phyloP scores from a whole-genome alignment of 805 yeast species.

The Ogataea ganodermae region DNA sequence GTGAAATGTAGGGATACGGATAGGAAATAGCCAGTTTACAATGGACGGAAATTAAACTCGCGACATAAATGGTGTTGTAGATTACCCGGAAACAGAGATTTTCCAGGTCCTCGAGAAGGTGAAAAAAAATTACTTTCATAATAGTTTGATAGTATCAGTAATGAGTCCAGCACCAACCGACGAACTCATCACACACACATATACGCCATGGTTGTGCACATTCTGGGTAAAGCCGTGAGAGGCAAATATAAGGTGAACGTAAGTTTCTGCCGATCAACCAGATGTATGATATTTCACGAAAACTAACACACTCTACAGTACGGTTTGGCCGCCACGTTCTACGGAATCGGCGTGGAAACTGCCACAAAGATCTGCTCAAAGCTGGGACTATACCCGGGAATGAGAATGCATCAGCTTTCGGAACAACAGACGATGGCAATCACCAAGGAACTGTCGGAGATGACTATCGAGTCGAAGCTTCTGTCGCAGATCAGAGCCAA shows the following conservation, averaged over 20 bases:
- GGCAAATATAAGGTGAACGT: slow-evolving; percentile 40
- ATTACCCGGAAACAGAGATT: neutral
- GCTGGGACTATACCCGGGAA: slow-evolving; percentile 86
- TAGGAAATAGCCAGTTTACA: neutral
- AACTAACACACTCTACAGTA: slow-evolving; percentile 21
- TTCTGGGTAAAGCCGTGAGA: slow-evolving; percentile 52
- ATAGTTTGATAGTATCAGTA: neutral
- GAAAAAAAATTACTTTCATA: neutral
- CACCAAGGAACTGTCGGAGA: slow-evolving; percentile 81
- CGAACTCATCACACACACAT: neutral
- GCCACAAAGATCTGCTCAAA: slow-evolving; percentile 81
- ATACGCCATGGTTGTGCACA: slow-evolving; percentile 49
- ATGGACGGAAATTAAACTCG: neutral
- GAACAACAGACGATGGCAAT: slow-evolving; percentile 86
- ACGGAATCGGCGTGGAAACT: slow-evolving; percentile 78
- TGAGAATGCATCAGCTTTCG: slow-evolving; percentile 90
- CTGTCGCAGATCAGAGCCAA: slow-evolving; percentile 74
- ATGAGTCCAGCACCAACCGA: neutral
- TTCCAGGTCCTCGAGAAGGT: neutral
- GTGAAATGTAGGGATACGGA: neutral
- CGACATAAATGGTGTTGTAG: neutral
- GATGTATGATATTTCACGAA: neutral
- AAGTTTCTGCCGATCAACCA: slow-evolving; percentile 17
- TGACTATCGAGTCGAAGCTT: slow-evolving; percentile 81
- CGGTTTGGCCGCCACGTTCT: slow-evolving; percentile 79